phyloP scores from a whole-genome alignment of 2,329 filamentous ascomycete genomes.

The Fusarium caatingaense region DNA sequence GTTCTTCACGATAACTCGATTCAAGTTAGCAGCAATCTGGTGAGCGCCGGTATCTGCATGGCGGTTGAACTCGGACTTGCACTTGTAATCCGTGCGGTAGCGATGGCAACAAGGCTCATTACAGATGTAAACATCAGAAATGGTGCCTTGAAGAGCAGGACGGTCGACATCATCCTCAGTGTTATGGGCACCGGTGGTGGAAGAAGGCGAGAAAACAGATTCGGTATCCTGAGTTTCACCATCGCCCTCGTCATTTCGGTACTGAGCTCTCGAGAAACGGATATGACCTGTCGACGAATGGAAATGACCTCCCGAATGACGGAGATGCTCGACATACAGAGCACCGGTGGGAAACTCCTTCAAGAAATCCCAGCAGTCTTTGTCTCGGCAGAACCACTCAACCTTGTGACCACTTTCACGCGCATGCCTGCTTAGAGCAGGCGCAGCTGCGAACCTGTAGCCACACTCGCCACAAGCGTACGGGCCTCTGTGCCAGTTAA shows the following conservation, averaged over 20 bases:
- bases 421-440: constrained; percentile 38
- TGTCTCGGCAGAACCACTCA: constrained; percentile 20
- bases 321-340: constrained; percentile 16
- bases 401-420: constrained; percentile 16
- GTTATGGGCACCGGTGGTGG: background rate
- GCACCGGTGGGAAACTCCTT: no score
- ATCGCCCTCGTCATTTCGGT: background rate
- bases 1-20: constrained; percentile 2
- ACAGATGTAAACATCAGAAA: constrained; percentile 6
- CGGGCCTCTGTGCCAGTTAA: constrained; percentile 39
- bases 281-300: no score
- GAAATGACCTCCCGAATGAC: no score
- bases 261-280: no score
- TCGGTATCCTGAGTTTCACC: background rate
- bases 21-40: constrained; percentile 29
- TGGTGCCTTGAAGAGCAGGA: background rate
- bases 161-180: background rate
- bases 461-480: constrained; percentile 42
- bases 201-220: background rate
- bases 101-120: constrained; percentile 34
- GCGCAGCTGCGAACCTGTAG: constrained; percentile 35
- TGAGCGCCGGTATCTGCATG: constrained; percentile 23
- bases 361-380: no score
- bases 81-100: constrained; percentile 28
- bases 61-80: constrained; percentile 28